Evolutionary conservation across 257 asterid genomes (phyloP).

Genomic region (Solanum virginianum): DNA sequence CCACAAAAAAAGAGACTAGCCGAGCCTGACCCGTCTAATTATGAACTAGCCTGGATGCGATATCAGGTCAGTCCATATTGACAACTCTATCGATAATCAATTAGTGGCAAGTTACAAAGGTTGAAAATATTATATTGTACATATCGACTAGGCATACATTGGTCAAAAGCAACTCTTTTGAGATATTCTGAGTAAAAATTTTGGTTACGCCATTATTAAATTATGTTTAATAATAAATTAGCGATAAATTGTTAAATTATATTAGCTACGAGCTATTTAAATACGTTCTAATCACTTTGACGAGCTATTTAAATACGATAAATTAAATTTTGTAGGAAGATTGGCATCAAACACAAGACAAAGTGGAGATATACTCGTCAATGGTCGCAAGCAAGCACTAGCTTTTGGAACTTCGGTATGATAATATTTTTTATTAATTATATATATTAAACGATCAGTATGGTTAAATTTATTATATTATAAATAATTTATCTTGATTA

Average conservation of each 20-base stretch:
- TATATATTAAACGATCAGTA: background rate
- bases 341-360: slow-evolving; percentile 10
- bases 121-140: too few relatives aligned
- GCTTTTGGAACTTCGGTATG: slow-evolving; percentile 16
- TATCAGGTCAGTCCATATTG: too few relatives aligned
- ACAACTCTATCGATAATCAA: too few relatives aligned
- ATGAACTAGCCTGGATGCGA: too few relatives aligned
- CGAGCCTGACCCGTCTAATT: too few relatives aligned
- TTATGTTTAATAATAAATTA: background rate
- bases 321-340: background rate
- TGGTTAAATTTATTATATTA: background rate
- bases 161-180: background rate
- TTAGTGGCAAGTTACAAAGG: too few relatives aligned
- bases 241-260: background rate
- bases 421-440: background rate
- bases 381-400: slow-evolving; percentile 3
- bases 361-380: slow-evolving; percentile 6
- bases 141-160: too few relatives aligned
- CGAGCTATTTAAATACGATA: background rate
- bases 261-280: background rate
- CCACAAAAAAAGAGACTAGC: too few relatives aligned
- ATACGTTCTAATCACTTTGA: too few relatives aligned
- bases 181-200: background rate
- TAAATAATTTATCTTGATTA: background rate
- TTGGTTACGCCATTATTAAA: background rate